A percentile compares a stretch with the other conserved stretches of the same genome.
Evolutionary conservation across 371 early-diverging fungal genomes (phyloP).

Genomic region (Mucor sp.): DNA sequence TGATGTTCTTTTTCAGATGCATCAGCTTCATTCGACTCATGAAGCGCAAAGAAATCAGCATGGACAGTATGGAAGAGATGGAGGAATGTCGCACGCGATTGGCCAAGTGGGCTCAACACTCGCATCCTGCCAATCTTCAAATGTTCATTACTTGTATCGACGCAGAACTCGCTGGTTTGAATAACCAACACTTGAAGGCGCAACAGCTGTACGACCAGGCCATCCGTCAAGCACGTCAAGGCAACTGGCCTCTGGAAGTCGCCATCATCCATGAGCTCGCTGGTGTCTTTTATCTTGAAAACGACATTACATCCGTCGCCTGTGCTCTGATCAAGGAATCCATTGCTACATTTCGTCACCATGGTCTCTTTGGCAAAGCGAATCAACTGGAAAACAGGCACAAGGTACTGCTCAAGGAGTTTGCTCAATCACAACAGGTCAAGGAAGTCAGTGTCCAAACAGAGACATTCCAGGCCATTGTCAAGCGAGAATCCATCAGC

Average conservation of each 20-base stretch:
- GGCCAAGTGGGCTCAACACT: conserved; percentile 39
- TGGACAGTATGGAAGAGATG: conserved; percentile 13
- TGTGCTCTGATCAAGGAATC: conserved; percentile 37
- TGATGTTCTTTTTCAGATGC: conserved; percentile 46
- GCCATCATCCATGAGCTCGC: conserved; percentile 42
- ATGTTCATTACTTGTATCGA: conserved; percentile 41
- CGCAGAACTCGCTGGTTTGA: conserved; percentile 45
- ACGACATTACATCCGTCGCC: conserved; percentile 30
- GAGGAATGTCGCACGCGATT: conserved; percentile 20
- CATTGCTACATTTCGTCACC: conserved; percentile 30
- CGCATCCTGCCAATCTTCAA: conserved; percentile 33
- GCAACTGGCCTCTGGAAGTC: conserved; percentile 38
- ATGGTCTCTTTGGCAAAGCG: conserved; percentile 44
- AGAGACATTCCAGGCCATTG: conserved; percentile 16
- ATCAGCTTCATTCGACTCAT: conserved; percentile 36
- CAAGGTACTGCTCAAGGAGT: conserved; percentile 1
- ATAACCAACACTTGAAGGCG: conserved; percentile 20
- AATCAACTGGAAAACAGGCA: conserved; percentile 25
- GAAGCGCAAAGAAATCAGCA: conserved; percentile 5
- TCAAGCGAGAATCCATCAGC: conserved; percentile 15
- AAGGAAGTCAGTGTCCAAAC: conserved; percentile 32
- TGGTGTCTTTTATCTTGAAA: conserved; percentile 39
- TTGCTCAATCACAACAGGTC: not conserved
- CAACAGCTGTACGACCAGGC: conserved; percentile 41
- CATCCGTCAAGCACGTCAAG: conserved; percentile 39